phyloP scores from a whole-genome alignment of 768 basidiomycete genomes.

The Exidia glandulosa region DNA sequence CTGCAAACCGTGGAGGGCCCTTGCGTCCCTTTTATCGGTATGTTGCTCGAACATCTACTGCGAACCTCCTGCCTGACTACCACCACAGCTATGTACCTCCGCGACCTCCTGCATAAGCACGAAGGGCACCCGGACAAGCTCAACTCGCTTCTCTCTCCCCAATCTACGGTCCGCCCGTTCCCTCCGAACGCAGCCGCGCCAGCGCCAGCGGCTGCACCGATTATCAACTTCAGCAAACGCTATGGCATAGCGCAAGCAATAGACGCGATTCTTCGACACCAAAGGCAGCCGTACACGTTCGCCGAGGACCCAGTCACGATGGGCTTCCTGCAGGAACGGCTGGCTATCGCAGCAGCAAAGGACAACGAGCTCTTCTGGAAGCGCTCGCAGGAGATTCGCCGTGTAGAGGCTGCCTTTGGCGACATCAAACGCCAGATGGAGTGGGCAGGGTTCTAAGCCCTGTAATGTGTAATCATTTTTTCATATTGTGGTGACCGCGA shows the following conservation, averaged over 20 bases:
- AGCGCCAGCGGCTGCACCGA: background rate
- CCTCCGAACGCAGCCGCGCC: background rate
- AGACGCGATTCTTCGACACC: slow-evolving; percentile 45
- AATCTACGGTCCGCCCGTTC: background rate
- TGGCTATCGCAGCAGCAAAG: slow-evolving; percentile 29
- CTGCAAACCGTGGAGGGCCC: slow-evolving; percentile 28
- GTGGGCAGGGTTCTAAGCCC: slow-evolving; percentile 48
- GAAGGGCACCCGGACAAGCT: slow-evolving; percentile 36
- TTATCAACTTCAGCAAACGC: slow-evolving; percentile 45
- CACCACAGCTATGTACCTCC: slow-evolving; percentile 34
- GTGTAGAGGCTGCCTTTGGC: slow-evolving; percentile 45
- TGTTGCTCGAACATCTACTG: background rate
- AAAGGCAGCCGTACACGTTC: slow-evolving; percentile 39
- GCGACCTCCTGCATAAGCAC: slow-evolving; percentile 44
- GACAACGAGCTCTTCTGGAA: slow-evolving; percentile 46
- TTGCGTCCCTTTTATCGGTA: slow-evolving; percentile 53
- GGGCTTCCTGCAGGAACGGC: slow-evolving; percentile 36
- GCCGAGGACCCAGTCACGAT: slow-evolving; percentile 28
- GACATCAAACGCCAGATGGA: slow-evolving; percentile 59
- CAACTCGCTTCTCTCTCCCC: background rate
- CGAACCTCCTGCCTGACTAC: background rate
- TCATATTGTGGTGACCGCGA: background rate
- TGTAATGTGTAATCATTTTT: background rate
- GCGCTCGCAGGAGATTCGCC: slow-evolving; percentile 49
- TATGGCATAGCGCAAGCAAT: slow-evolving; percentile 47